These are phyloP conservation scores for Fragilaria radians DNA, from an alignment of 108 stramenopile species.

Conservation along the genomic window DNA sequence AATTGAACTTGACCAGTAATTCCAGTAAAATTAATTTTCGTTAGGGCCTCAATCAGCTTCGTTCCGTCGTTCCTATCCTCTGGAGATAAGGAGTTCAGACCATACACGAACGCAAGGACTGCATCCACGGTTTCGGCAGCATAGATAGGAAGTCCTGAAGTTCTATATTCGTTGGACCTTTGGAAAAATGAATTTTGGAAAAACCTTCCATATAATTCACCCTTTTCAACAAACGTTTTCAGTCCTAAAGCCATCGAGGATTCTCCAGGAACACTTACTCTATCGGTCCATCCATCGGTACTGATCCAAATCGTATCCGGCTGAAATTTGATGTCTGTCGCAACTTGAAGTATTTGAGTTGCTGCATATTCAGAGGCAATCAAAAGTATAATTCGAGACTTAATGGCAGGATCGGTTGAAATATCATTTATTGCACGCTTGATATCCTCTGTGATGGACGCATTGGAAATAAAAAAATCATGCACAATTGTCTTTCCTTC, in stretches of 20 bases:
- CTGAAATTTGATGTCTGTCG: conserved; percentile 3
- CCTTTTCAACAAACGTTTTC: too few species aligned
- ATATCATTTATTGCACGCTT: neutral
- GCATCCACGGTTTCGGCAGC: conserved; percentile 12
- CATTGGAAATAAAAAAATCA: neutral
- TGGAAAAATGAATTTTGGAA: neutral
- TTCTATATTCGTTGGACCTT: neutral
- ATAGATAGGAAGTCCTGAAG: neutral
- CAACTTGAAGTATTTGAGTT: conserved; percentile 4
- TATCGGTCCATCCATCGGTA: neutral
- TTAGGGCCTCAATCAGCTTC: neutral
- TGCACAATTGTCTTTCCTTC: neutral
- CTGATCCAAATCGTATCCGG: conserved; percentile 3
- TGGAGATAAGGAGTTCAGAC: neutral
- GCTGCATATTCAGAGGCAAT: conserved; percentile 7
- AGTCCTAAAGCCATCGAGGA: too few species aligned
- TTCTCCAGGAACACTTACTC: too few species aligned
- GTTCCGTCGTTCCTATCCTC: neutral
- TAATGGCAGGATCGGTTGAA: conserved; percentile 4
- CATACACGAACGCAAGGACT: conserved; percentile 1
- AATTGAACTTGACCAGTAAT: conserved; percentile 9
- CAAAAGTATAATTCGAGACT: conserved; percentile 11
- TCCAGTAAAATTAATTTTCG: conserved; percentile 1
- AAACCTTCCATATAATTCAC: neutral
- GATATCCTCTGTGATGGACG: neutral